A percentile compares a stretch with the other conserved stretches of the same genome.
phyloP scores from a whole-genome alignment of 441 rosid species.

The Euphorbia schlechtendalii region DNA sequence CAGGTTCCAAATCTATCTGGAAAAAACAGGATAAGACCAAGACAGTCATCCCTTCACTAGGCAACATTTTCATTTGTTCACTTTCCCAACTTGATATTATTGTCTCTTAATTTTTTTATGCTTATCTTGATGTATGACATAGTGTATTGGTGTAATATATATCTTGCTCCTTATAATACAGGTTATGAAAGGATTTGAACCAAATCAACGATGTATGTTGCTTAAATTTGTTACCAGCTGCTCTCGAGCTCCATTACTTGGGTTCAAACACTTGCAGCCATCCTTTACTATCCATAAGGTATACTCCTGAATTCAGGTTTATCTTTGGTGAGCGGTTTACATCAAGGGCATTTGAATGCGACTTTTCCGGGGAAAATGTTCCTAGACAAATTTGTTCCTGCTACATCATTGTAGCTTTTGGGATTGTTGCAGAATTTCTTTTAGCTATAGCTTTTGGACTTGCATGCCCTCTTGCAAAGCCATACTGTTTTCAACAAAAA shows the following conservation, averaged over 20 bases:
- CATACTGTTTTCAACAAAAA: neutral
- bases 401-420: slow-evolving; percentile 1
- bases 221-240: slow-evolving; percentile 98
- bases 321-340: neutral
- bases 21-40: neutral
- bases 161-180: slow-evolving; percentile 18
- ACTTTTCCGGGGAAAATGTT: neutral
- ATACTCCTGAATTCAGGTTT: slow-evolving; percentile 14
- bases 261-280: slow-evolving; percentile 94
- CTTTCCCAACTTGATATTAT: neutral
- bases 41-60: neutral
- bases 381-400: neutral
- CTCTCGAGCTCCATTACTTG: slow-evolving; percentile 94
- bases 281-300: slow-evolving; percentile 95
- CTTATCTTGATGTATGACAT: neutral
- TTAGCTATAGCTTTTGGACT: slow-evolving; percentile 2
- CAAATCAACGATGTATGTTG: slow-evolving; percentile 83
- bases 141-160: slow-evolving; percentile 5
- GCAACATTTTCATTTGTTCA: neutral
- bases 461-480: neutral
- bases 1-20: neutral
- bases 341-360: neutral
- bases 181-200: slow-evolving; percentile 90
- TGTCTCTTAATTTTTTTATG: neutral
- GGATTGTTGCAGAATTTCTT: slow-evolving; percentile 1